Evolutionary conservation across 495 filamentous ascomycete species (phyloP), one percentile per base, ranked within the genome.

Genomic region (Xylaria castorea): DNA sequence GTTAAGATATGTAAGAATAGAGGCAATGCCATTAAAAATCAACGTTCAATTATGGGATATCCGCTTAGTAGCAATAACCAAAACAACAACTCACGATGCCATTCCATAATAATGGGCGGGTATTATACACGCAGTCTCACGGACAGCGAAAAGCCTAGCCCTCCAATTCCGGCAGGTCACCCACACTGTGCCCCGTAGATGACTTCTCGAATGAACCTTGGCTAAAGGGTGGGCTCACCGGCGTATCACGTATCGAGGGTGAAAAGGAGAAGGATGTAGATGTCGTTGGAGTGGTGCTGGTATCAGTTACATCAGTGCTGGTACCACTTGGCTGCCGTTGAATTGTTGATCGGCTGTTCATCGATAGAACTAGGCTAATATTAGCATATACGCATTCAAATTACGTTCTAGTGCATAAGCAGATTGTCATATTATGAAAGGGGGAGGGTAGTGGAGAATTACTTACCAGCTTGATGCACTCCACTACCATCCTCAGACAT

Each of bases 401-500:
- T 44, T 8, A 42, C 18, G 3, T 8, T n/a, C n/a, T 18, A 14
- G 32, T 8, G n/a, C 18, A 3, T 32, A 9, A 38, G 1, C 8
- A 20, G 14, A 20, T 38, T 2, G 9, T 38, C 2, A 22, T 18
- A 38, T 61, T 7, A 32, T 16, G n/a, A 32, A 58, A 11, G 16
- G 30, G 22, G 14, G 7, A 44, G 22, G 61, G 38, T 8, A 14
- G 22, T 3, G 61, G n/a, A 36, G 62, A 55, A 34, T 53, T 32
- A 74, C 71, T 55, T 61, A 83, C 83, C 63, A 78, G 78, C 66
- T 74, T 83, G 77, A 76, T 74, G 78, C 70, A 73, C 51, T 34
- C 75, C 71, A 48, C 73, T 70, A 25, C 71, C 72, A 70, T 79
- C 77, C 63, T 78, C 75, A 22, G 73, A 79, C 66, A 77, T 81